Evolutionary conservation across 2,329 filamentous ascomycete genomes (phyloP).

Genomic region (Aquanectria penicillioides): DNA sequence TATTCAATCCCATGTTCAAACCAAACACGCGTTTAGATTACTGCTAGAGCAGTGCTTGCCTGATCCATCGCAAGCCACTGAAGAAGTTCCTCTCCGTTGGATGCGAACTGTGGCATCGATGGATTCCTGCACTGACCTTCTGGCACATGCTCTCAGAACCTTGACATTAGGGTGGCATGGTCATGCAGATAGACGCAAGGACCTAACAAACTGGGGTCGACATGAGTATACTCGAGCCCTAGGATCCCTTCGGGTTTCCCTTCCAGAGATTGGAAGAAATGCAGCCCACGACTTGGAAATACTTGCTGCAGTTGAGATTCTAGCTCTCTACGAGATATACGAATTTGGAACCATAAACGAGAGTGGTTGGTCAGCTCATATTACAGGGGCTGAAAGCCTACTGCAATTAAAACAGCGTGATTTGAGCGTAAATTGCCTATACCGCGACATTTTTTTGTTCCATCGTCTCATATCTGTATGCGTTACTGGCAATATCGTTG

Average conservation of each 20-base stretch:
- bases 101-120: background rate
- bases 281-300: background rate
- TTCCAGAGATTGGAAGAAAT: background rate
- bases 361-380: background rate
- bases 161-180: constrained; percentile 9
- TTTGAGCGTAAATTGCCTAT: background rate
- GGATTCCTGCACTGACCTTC: background rate
- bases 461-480: constrained; percentile 7
- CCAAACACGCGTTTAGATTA: background rate
- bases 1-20: background rate
- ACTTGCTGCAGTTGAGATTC: background rate
- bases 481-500: background rate
- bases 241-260: background rate
- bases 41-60: constrained; percentile 1
- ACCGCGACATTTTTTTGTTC: background rate
- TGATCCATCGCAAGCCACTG: constrained; percentile 1
- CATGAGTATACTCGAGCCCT: background rate
- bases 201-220: background rate
- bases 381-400: constrained; percentile 1
- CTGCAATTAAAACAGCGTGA: background rate
- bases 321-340: constrained; percentile 2
- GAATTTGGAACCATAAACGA: background rate
- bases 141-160: background rate
- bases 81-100: background rate
- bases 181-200: background rate